Base-by-base conservation (phyloP, 306 rosid species). In the Cercis canadensis region DNA sequence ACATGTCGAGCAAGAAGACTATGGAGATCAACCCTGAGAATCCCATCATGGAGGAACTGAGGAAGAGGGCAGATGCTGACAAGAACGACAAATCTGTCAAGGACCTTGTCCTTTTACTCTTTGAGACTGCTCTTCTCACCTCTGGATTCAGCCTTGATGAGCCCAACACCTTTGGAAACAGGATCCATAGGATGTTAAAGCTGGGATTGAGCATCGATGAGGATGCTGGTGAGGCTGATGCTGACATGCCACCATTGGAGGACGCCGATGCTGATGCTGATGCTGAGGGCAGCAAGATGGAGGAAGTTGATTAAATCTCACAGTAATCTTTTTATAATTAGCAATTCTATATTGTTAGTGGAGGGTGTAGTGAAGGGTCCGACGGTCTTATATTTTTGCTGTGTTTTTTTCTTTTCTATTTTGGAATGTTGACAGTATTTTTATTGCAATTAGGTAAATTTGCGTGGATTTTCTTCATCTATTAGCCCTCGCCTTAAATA, bases 71-170 rank as follows among this genome's bases (percentile, higher is more conserved):
- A 0, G 98, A 92, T 53, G 87, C 82, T 0, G 98, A 92, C 76
- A 90, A 73, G 96, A 92, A 90, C 10, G 98, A 92, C 83, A 92
- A 90, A 76, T 92, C 98, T 0, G 97, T 92, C 11, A 92, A 87
- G 89, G 98, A 93, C 82, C 89, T 93, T 0, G 98, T 90, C 4
- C 97, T 93, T 60, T 74, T 90, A 57, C 89, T 93, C 7, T 93
- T 93, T 1, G 97, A 90, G 92, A 93, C 98, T 5, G 76, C 98
- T 2, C 96, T 92, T 2, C 87, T 92, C 11, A 92, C 98, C 0
- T 90, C 98, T 11, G 98, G 97, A 1, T 92, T 92, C 93, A 90
- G 97, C 86, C 97, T 92, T 4, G 98, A 92, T 7, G 98, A 92
- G 0, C 98, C 98, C 17, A 92, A 92, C 92, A 92, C 98, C 36